Conservation (phyloP, 192 early-diverging fungal genomes). For the Chytriomyces sp. region DNA sequence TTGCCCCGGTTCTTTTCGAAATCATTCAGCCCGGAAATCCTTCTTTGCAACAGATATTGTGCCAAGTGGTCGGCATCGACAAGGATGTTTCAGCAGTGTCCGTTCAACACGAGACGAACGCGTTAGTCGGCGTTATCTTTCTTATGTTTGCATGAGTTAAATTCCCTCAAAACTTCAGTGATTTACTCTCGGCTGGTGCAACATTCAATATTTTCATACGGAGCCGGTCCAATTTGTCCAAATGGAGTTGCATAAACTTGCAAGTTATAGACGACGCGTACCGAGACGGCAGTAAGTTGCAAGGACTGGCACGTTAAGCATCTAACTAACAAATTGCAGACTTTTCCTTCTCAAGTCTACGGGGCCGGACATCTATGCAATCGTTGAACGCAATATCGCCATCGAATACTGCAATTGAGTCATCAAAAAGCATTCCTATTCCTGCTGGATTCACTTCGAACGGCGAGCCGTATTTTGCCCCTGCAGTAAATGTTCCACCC, state of each 20-base stretch:
- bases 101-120: slow-evolving; percentile 49
- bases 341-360: neutral
- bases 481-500: slow-evolving; percentile 55
- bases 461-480: slow-evolving; percentile 64
- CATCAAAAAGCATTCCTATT: slow-evolving; percentile 32
- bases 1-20: slow-evolving; percentile 61
- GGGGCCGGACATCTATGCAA: neutral
- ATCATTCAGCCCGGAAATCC: slow-evolving; percentile 59
- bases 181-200: slow-evolving; percentile 44
- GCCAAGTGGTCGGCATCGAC: slow-evolving; percentile 56
- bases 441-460: slow-evolving; percentile 53
- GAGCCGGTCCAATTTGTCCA: slow-evolving; percentile 30
- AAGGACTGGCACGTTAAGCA: too few relatives aligned
- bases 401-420: slow-evolving; percentile 6
- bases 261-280: slow-evolving; percentile 66
- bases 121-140: slow-evolving; percentile 26
- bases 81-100: slow-evolving; percentile 56
- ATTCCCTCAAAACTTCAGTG: slow-evolving; percentile 3
- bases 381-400: slow-evolving; percentile 11
- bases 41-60: slow-evolving; percentile 51
- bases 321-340: neutral
- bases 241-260: slow-evolving; percentile 62
- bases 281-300: slow-evolving; percentile 47
- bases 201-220: slow-evolving; percentile 62
- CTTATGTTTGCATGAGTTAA: neutral